These are phyloP conservation scores for Hyphopichia pseudoburtonii DNA, from an alignment of 1,139 yeast genomes.

Conservation along the genomic window DNA sequence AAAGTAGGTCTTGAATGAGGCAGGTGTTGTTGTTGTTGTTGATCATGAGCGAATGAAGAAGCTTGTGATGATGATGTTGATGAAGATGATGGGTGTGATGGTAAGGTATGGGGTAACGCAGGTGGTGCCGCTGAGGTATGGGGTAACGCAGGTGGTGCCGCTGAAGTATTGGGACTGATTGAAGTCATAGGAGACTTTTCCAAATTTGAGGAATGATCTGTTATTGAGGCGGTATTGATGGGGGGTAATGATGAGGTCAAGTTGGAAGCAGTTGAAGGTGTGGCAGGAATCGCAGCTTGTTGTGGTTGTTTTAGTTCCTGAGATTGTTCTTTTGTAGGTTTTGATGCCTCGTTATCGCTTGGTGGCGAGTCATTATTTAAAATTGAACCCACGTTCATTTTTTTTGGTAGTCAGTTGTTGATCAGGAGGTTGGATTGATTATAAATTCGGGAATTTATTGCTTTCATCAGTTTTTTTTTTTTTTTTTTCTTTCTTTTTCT, in stretches of 20 bases:
- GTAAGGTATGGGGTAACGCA: conserved; percentile 5
- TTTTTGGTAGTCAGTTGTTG: background rate
- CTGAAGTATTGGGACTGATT: background rate
- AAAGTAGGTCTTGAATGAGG: conserved; percentile 5
- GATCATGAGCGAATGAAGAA: background rate
- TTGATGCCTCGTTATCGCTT: conserved; percentile 20
- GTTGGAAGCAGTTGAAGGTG: background rate
- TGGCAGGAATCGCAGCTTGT: background rate
- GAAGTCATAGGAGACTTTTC: background rate
- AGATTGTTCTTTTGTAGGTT: background rate
- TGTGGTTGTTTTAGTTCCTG: background rate
- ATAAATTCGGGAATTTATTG: too few species aligned
- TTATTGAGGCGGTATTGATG: conserved; percentile 1
- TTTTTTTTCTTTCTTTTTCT: too few species aligned
- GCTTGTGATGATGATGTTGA: conserved; percentile 1
- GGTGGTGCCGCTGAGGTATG: conserved; percentile 2
- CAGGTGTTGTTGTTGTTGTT: conserved; percentile 5
- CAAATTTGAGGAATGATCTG: background rate
- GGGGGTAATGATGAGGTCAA: background rate
- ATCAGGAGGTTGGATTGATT: too few species aligned
- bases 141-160: background rate
- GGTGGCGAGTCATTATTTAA: conserved; percentile 44
- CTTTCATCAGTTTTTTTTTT: too few species aligned
- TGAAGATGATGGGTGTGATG: background rate
- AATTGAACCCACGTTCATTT: conserved; percentile 50